These are phyloP conservation scores for Uronychia setigera DNA, from an alignment of 73 alveolate genomes.

Conservation along the genomic window DNA sequence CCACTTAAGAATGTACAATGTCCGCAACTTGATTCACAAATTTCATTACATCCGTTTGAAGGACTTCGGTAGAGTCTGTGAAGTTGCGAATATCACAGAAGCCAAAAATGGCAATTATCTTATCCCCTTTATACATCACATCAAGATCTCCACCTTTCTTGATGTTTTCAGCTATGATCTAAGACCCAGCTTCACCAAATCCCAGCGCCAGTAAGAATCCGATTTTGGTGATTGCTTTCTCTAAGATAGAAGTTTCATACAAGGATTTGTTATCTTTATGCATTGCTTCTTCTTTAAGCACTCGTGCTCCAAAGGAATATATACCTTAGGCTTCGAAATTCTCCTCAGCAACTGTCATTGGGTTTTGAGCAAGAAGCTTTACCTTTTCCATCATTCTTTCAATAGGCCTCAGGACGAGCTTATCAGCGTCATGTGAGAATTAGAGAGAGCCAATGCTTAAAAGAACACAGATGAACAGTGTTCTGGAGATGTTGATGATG, in stretches of 20 bases:
- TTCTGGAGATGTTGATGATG: slow-evolving; percentile 19
- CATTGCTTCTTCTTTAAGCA: slow-evolving; percentile 12
- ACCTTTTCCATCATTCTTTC: slow-evolving; percentile 89
- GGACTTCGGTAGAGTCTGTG: slow-evolving; percentile 88
- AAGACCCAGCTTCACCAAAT: slow-evolving; percentile 66
- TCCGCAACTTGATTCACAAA: slow-evolving; percentile 93
- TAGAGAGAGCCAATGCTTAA: slow-evolving; percentile 69
- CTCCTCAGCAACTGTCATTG: slow-evolving; percentile 28
- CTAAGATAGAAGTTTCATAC: slow-evolving; percentile 19
- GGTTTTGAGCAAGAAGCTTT: slow-evolving; percentile 70
- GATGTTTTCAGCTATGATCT: slow-evolving; percentile 57
- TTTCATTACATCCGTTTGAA: slow-evolving; percentile 72
- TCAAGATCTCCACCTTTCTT: slow-evolving; percentile 68
- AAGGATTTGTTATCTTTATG: background rate
- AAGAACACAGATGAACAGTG: slow-evolving; percentile 71
- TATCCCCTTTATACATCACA: slow-evolving; percentile 74
- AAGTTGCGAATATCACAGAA: slow-evolving; percentile 90
- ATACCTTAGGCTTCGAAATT: background rate
- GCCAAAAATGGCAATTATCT: slow-evolving; percentile 87
- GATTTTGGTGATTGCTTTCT: slow-evolving; percentile 27
- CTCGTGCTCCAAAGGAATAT: background rate
- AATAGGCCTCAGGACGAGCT: slow-evolving; percentile 81
- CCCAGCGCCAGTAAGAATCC: slow-evolving; percentile 52
- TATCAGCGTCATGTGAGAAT: slow-evolving; percentile 83
- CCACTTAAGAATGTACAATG: slow-evolving; percentile 84